Base-by-base conservation (phyloP, 2,329 filamentous ascomycete species). In the Colletotrichum sansevieriae region DNA sequence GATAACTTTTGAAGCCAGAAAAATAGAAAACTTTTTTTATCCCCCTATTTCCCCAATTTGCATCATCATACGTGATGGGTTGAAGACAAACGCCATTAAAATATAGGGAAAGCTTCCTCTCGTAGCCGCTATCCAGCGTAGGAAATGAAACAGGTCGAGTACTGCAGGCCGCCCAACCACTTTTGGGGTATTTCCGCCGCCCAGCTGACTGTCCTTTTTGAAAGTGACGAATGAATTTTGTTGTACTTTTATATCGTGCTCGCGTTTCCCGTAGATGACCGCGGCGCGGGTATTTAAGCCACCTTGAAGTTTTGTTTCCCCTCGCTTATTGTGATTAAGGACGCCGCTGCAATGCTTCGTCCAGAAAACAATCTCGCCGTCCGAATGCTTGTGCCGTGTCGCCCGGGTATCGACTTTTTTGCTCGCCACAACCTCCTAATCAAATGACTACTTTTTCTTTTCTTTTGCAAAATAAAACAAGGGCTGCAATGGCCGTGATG, bases 381-480 rank as follows among this genome's bases (percentile, higher is more conserved):
- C 70, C 67, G 63, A 63, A 71, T 70, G 70, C 70, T 70, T 55
- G 57, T 68, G 67, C 67, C 65, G 65, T 71, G 67, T 66, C 63
- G 63, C 64, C 56, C 68, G 67, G 67, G 67, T 71, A 71, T 71
- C 67, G 68, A 70, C 59, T 70, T 64, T 61, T 59, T 67, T 59
- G 63, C 64, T 70, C 67, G 59, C 51, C 59, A 59, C 63, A 52
- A 43, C 47, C 61, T 49, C 55, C 65, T 29, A 59, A 41, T 43
- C 62, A 49, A 20, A 59, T 54, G 39, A 60, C 60, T 65, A 68
- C 39, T 49, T 65, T 57, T 63, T 52, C 33, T 46, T 49, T 44
- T 47, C 10, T 47, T 55, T 46, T 52, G 22, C 20, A 35, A 18
- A 29, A 35, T 43, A 63, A 69, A 44, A 59, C 25, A 69, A 35